Conservation (phyloP, 2,329 filamentous ascomycete genomes). For the Ilyonectria robusta region DNA sequence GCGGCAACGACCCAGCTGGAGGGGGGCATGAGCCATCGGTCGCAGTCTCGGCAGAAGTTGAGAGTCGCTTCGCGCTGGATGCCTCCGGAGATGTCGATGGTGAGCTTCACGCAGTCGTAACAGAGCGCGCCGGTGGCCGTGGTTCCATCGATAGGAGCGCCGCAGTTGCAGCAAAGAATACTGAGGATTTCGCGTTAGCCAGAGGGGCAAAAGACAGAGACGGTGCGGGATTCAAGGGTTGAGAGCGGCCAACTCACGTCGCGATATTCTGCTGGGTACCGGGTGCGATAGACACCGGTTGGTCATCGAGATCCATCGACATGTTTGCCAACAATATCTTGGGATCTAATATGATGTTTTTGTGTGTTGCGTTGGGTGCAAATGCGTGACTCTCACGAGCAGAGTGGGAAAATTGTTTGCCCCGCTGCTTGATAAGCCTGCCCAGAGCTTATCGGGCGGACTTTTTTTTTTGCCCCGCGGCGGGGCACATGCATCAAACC, state of each 20-base stretch:
- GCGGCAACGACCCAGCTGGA: slow-evolving; percentile 86
- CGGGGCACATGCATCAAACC: slow-evolving; percentile 43
- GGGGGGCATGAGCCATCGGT: slow-evolving; percentile 92
- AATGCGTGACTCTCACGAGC: slow-evolving; percentile 40
- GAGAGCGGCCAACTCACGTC: slow-evolving; percentile 54
- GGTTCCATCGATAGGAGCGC: slow-evolving; percentile 94
- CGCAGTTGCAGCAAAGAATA: slow-evolving; percentile 98
- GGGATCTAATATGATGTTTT: slow-evolving; percentile 22
- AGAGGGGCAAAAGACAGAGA: slow-evolving; percentile 4
- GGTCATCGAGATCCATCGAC: slow-evolving; percentile 62
- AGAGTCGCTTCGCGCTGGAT: slow-evolving; percentile 92
- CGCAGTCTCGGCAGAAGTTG: slow-evolving; percentile 94
- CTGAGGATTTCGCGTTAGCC: slow-evolving; percentile 41
- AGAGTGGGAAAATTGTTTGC: slow-evolving; percentile 54
- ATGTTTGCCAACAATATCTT: slow-evolving; percentile 47
- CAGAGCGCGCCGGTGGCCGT: slow-evolving; percentile 88
- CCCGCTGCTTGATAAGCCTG: slow-evolving; percentile 57
- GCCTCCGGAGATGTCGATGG: slow-evolving; percentile 91
- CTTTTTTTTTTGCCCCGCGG: slow-evolving; percentile 41
- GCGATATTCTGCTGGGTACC: slow-evolving; percentile 52
- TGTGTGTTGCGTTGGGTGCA: slow-evolving; percentile 34
- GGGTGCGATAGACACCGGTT: slow-evolving; percentile 56
- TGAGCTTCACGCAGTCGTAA: slow-evolving; percentile 95
- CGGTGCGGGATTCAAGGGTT: slow-evolving; percentile 32
- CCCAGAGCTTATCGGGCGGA: slow-evolving; percentile 47